A percentile compares a stretch with the other conserved stretches of the same genome.
These are phyloP conservation scores for Thermothielavioides terrestris DNA, from an alignment of 495 filamentous ascomycete species.

Conservation along the genomic window DNA sequence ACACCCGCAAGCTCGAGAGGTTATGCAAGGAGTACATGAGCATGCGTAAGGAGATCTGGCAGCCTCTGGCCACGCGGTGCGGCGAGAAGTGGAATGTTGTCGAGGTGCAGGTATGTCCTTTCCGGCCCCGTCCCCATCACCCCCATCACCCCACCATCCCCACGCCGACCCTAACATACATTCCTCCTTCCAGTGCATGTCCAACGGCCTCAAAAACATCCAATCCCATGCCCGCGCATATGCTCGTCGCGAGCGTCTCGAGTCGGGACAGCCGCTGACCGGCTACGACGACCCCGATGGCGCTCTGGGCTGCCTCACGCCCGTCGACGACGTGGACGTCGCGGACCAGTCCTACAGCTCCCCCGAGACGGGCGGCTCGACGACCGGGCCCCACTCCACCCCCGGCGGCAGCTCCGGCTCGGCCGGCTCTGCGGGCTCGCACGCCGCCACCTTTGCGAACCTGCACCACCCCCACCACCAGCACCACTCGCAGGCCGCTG, in stretches of 20 bases:
- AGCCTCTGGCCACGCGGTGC: constrained; percentile 48
- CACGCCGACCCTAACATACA: not conserved
- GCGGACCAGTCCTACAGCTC: constrained; percentile 38
- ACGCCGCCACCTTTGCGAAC: constrained; percentile 8
- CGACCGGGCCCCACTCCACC: constrained; percentile 27
- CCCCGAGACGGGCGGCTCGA: constrained; percentile 30
- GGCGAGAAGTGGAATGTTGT: constrained; percentile 64
- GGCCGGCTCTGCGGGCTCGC: constrained; percentile 19
- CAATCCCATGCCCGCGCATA: constrained; percentile 44
- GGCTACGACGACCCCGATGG: constrained; percentile 42
- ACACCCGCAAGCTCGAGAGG: constrained; percentile 54
- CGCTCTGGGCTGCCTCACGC: constrained; percentile 40
- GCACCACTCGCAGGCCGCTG: constrained; percentile 16
- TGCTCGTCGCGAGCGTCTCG: constrained; percentile 44
- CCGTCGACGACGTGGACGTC: constrained; percentile 37
- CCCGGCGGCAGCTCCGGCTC: constrained; percentile 22
- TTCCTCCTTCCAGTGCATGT: constrained; percentile 42
- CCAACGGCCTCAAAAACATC: constrained; percentile 50
- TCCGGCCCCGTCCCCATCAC: too few species aligned
- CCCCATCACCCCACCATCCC: not conserved
- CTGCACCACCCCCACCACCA: constrained; percentile 11
- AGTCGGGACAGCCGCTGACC: constrained; percentile 30
- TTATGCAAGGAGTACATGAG: constrained; percentile 60
- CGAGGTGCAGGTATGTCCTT: constrained; percentile 55
- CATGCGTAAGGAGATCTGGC: constrained; percentile 65